Conservation (phyloP, 2,329 filamentous ascomycete genomes). For the Ciborinia camelliae region DNA sequence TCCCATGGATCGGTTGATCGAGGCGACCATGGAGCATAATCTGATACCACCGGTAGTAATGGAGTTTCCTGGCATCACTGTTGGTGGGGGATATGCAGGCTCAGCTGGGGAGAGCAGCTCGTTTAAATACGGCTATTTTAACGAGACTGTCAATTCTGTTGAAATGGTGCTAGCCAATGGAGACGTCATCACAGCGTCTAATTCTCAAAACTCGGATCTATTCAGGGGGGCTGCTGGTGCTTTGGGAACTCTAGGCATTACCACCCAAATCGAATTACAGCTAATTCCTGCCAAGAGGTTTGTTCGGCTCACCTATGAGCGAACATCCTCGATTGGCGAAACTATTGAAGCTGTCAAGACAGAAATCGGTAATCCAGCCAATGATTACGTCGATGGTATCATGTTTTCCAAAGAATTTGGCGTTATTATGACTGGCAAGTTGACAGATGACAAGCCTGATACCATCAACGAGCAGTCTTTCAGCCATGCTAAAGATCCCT, state of each 20-base stretch:
- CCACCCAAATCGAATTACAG: not conserved
- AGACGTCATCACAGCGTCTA: slow-evolving; percentile 41
- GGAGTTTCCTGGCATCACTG: slow-evolving; percentile 68
- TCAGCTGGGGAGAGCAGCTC: slow-evolving; percentile 65
- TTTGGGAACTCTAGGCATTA: not conserved
- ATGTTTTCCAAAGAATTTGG: not conserved
- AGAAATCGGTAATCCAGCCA: not conserved
- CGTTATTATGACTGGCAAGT: not conserved
- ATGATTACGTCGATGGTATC: slow-evolving; percentile 1
- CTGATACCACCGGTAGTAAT: slow-evolving; percentile 63
- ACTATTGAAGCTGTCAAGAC: not conserved
- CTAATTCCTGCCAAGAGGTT: not conserved
- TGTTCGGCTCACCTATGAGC: not conserved
- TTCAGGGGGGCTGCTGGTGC: not conserved
- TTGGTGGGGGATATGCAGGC: slow-evolving; percentile 62
- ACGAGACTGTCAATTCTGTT: slow-evolving; percentile 56
- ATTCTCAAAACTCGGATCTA: not conserved
- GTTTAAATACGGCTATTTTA: slow-evolving; percentile 63
- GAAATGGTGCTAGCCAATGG: slow-evolving; percentile 62
- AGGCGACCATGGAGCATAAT: slow-evolving; percentile 50
- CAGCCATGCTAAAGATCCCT: not conserved
- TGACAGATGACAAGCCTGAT: not conserved
- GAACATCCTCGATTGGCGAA: not conserved
- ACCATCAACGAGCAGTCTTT: not conserved
- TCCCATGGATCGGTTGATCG: slow-evolving; percentile 60